Percentiles rank a stretch among this genome's conserved stretches.
Evolutionary conservation across 495 filamentous ascomycete species (phyloP).

Genomic region (Hypomontagnella submonticulosa): DNA sequence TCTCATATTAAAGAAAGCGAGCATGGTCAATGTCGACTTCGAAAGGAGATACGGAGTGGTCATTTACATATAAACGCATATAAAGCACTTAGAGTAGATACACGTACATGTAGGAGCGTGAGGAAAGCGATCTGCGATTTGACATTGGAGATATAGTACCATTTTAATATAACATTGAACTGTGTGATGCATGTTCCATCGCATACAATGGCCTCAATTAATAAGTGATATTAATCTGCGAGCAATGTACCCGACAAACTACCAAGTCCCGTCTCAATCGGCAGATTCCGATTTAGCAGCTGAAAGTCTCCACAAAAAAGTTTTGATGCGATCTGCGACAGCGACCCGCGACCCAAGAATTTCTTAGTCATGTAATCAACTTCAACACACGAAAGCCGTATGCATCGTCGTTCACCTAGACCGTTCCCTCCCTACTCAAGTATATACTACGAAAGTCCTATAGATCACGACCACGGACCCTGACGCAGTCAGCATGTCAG

Average conservation of each 20-base stretch:
- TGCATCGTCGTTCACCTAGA: not conserved
- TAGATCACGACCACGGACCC: not conserved
- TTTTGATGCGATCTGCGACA: conserved; percentile 13
- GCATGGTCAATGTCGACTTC: not conserved
- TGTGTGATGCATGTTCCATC: too few relatives aligned
- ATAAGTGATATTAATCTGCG: too few relatives aligned
- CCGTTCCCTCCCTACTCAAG: not conserved
- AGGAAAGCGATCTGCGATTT: conserved; percentile 8
- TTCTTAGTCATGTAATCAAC: conserved; percentile 15
- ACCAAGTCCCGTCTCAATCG: conserved; percentile 8
- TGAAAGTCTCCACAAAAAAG: conserved; percentile 32
- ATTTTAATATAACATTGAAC: conserved; percentile 12
- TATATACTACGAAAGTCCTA: not conserved
- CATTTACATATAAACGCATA: conserved; percentile 6
- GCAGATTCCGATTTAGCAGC: conserved; percentile 17
- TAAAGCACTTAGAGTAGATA: conserved; percentile 7
- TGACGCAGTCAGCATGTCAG: conserved; percentile 19
- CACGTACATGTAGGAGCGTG: not conserved
- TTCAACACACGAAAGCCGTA: not conserved
- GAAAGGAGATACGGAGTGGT: not conserved
- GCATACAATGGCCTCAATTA: too few relatives aligned
- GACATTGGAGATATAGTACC: not conserved
- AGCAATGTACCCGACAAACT: conserved; percentile 4
- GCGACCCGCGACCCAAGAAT: conserved; percentile 11
- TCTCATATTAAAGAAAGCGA: too few relatives aligned